Conservation (phyloP, 495 filamentous ascomycete genomes). For the Pseudomonodictys pantanalensis region DNA sequence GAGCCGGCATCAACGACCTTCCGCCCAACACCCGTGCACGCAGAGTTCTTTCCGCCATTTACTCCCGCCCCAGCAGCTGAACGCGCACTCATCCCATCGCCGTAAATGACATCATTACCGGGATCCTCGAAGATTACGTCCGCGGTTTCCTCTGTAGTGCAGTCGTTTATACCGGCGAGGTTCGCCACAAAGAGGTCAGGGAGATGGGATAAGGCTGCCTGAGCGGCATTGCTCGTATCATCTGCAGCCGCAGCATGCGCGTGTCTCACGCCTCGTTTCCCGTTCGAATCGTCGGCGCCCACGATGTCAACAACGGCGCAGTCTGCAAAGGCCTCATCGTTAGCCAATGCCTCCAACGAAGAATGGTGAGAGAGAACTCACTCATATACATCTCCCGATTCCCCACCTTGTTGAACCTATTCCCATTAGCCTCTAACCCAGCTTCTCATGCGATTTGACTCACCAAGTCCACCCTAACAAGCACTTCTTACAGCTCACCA, state of each 20-base stretch:
- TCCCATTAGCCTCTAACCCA: background rate
- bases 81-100: constrained; percentile 24
- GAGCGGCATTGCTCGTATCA: background rate
- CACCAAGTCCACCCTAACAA: constrained; percentile 64
- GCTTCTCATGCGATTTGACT: background rate
- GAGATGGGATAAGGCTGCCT: constrained; percentile 39
- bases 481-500: constrained; percentile 55
- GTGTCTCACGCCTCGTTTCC: constrained; percentile 3
- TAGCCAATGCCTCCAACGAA: no score
- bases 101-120: constrained; percentile 57
- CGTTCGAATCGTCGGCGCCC: constrained; percentile 11
- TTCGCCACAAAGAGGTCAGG: constrained; percentile 62
- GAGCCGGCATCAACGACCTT: background rate
- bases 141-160: constrained; percentile 51
- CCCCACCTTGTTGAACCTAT: constrained; percentile 60
- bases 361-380: no score
- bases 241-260: background rate
- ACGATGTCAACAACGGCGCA: constrained; percentile 32
- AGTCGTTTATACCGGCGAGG: constrained; percentile 47
- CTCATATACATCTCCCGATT: constrained; percentile 58
- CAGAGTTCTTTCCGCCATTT: constrained; percentile 8
- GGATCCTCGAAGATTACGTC: constrained; percentile 72
- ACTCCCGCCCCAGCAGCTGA: constrained; percentile 24
- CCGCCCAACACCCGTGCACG: constrained; percentile 7
- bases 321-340: no score